A percentile compares a stretch with the other conserved stretches of the same genome.
These are phyloP conservation scores for Cordyceps cicadae DNA, from an alignment of 2,329 filamentous ascomycete species.

Conservation along the genomic window DNA sequence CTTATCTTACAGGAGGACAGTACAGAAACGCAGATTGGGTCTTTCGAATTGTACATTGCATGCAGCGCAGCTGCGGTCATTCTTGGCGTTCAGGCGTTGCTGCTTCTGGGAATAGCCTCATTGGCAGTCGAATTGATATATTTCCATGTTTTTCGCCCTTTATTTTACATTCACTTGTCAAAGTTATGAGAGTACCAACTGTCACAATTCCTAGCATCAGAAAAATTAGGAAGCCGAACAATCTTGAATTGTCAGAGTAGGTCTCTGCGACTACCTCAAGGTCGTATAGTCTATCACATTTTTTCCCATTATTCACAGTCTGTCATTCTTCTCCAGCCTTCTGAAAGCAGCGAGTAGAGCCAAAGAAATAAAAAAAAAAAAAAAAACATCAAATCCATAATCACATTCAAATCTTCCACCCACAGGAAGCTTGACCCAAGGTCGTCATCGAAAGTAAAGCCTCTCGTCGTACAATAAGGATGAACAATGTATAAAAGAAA, in stretches of 20 bases:
- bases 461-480: neutral
- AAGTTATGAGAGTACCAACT: no score
- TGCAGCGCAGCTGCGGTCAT: neutral
- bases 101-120: neutral
- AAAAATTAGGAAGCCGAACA: neutral
- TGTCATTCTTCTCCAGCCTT: neutral
- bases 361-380: no score
- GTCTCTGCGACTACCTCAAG: neutral
- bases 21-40: neutral
- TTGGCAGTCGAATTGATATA: neutral
- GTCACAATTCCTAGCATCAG: neutral
- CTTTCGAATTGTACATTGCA: neutral
- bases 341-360: neutral
- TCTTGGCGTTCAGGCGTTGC: neutral
- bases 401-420: neutral
- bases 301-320: slow-evolving; percentile 3
- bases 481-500: neutral
- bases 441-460: neutral
- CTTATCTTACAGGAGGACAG: neutral
- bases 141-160: neutral
- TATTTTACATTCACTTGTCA: neutral
- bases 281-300: neutral
- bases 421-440: neutral
- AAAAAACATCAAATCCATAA: neutral
- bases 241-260: neutral